Conservation (phyloP, 202 grass and related monocot genomes). For the Panicum virgatum region DNA sequence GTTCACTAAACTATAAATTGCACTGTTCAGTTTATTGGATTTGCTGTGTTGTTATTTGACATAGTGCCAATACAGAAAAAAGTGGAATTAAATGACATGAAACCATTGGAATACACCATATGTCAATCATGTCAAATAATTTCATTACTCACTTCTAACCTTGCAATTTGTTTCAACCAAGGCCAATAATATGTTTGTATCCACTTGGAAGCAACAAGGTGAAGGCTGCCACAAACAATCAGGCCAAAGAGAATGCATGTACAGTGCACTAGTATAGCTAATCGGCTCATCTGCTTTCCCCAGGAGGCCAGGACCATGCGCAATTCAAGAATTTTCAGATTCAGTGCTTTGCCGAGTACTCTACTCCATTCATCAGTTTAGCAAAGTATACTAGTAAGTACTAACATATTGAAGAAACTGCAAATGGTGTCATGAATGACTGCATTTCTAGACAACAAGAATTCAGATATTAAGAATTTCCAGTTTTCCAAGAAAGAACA, state of each 20-base stretch:
- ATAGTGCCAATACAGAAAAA: background rate
- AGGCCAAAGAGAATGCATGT: background rate
- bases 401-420: background rate
- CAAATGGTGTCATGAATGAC: background rate
- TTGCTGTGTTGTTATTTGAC: background rate
- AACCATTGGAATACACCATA: background rate
- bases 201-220: background rate
- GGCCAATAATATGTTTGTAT: background rate
- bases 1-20: background rate
- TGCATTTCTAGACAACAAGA: background rate
- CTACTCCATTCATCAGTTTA: background rate
- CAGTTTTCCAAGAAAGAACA: background rate
- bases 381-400: background rate
- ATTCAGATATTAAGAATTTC: background rate
- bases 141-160: background rate
- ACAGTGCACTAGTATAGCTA: background rate
- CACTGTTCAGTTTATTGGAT: background rate
- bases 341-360: background rate
- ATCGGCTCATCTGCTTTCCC: background rate
- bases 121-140: background rate
- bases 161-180: background rate
- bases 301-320: background rate
- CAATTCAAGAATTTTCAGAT: slow-evolving; percentile 1
- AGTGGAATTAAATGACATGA: background rate
- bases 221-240: background rate